Evolutionary conservation across 768 basidiomycete genomes (phyloP), one percentile per base, ranked within the genome.

Genomic region (Tulasnella sp.): DNA sequence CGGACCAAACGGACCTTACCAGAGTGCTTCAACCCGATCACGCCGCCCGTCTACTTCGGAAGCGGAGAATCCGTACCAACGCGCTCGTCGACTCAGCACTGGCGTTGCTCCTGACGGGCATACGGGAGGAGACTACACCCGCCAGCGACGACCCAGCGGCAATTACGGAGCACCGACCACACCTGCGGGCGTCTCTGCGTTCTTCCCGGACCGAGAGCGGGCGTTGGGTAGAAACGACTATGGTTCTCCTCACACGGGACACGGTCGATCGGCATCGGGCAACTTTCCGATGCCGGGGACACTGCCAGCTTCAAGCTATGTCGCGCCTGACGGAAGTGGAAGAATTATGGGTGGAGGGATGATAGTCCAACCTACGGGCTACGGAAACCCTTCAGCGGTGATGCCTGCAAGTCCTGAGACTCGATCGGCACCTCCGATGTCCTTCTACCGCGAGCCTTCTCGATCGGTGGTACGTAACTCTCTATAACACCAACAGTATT

Each of bases 391-490:
- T 29, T 29, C 29, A 42, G 41, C 16, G n/a, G 52, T 59, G 9
- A n/a, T 3, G 26, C 41, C 16, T 44, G 47, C 26, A 34, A 32
- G 69, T 11, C 69, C 69, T 14, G 69, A 35, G 41, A 44, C 26
- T 9, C 52, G 32, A n/a, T 19, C 16, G n/a, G 41, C 69, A 35
- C 62, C 71, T 17, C 36, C 62, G 2, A 59, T n/a, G 4, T 72
- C 71, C 4, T 72, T 72, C 26, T 72, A 72, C 39, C 52, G 71
- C 39, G 71, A 72, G 19, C 71, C 71, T n/a, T 63, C 62, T n/a
- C 3, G 62, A 41, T 32, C n/a, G 7, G 62, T 64, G 29, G 71
- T 72, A 34, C 22, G 71, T 65, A 29, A 0, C 19, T 16, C 26
- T 22, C 36, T 65, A 29, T 26, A 32, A 64, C 22, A 9, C 17